Evolutionary conservation across 2,329 filamentous ascomycete species (phyloP), one percentile per base, ranked within the genome.

Genomic region (Xenoacremonium recifei): DNA sequence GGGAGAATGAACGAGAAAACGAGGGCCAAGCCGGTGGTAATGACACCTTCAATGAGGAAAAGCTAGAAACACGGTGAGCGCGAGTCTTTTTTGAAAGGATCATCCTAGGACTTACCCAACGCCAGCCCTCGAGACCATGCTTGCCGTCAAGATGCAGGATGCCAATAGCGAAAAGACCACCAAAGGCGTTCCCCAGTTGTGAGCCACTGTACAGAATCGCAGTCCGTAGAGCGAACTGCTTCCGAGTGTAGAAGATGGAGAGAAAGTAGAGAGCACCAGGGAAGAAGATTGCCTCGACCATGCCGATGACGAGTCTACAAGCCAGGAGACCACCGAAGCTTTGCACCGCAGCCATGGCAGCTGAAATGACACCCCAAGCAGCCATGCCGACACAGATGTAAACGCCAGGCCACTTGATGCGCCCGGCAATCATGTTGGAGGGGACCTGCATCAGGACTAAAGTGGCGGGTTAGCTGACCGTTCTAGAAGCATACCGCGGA

Each of bases 391-490:
- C 9, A 30, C 35, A 43, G 21, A 38, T 38, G 21, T 37, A 43
- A 18, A 43, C 30, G 10, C 35, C 35, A 2, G 40, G 40, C 19
- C 35, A 32, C 21, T 21, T 30, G 12, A 38, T 32, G 2, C 30
- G 27, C 7, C 19, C 35, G 13, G 29, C 33, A n/a, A 43, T 37
- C 40, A 43, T 43, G 30, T 43, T 43, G 21, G 35, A 43, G 6
- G 40, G 40, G 6, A 43, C 37, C 21, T 21, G 41, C 61, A 69
- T 45, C 36, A 55, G 44, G 21, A 60, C n/a, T n/a, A n/a, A n/a
- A n/a, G n/a, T n/a, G n/a, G n/a, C n/a, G n/a, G n/a, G n/a, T n/a
- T n/a, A n/a, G n/a, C n/a, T n/a, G n/a, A n/a, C n/a, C n/a, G n/a
- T n/a, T n/a, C n/a, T n/a, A n/a, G n/a, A n/a, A n/a, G n/a, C n/a